Base-by-base conservation (phyloP, 805 yeast genomes). In the Candida bentonensis region DNA sequence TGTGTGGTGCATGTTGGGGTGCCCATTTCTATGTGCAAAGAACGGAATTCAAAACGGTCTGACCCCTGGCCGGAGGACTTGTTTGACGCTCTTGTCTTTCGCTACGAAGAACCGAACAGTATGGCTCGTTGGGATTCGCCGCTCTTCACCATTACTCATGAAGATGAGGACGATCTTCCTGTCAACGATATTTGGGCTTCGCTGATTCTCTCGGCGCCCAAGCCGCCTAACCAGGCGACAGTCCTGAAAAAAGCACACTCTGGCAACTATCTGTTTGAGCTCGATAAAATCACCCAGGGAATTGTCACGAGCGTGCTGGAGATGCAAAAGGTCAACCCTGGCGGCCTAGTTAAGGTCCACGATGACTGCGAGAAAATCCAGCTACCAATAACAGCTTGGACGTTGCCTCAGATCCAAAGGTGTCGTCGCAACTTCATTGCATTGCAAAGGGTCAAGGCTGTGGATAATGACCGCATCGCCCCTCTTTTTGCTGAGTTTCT, bases 41-140 rank as follows among this genome's bases (percentile, higher is more conserved):
- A 75, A 46, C 79, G 88, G 82, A 85, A 85, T 58, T 28, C 46
- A 1, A 25, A 44, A 3, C 41, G 56, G 17, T 45, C 47, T 2
- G 63, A 65, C 4, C 60, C 64, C 13, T 87, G 95, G 95, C 79
- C 76, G 40, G 69, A 66, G 1, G 77, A 74, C 26, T 61, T 85
- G 22, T 65, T 87, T 33, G 69, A 70, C 15, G 88, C 81, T 43
- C 65, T 89, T 46, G 72, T 76, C 2, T 82, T 87, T 76, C 63
- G 98, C 47, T 92, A 79, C 57, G 98, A 92, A 62, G 98, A 92
- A 59, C 98, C 98, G 0, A 82, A 85, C 57, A 77, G 78, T 25
- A 74, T 75, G 54, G 75, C 80, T 22, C 66, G 96, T 47, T 92
- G 98, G 98, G 98, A 92, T 57, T 77, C 94, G 3, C 98, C 98